Conservation (phyloP, 768 basidiomycete species). For the Psilocybe sp. region DNA sequence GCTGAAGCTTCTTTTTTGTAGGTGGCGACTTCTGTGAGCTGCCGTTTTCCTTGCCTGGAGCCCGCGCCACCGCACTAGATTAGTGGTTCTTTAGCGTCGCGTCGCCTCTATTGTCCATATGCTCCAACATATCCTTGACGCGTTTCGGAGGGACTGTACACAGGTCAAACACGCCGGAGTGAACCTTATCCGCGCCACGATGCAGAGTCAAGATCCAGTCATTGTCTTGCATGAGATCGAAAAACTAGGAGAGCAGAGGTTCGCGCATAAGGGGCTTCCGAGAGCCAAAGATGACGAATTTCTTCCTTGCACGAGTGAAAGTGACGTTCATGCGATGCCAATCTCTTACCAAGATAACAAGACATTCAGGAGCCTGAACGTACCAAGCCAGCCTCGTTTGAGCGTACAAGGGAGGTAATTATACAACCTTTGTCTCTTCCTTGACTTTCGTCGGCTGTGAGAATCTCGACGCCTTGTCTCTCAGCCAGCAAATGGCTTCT, state of each 20-base stretch:
- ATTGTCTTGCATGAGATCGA: slow-evolving; percentile 67
- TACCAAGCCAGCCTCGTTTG: slow-evolving; percentile 76
- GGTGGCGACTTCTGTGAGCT: slow-evolving; percentile 7
- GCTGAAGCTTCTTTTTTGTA: slow-evolving; percentile 32
- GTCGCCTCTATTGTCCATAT: neutral
- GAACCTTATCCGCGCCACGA: slow-evolving; percentile 49
- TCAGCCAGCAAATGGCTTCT: slow-evolving; percentile 57
- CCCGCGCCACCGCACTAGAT: too few species aligned
- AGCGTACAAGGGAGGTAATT: slow-evolving; percentile 88
- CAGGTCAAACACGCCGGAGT: slow-evolving; percentile 25
- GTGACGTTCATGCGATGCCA: slow-evolving; percentile 97
- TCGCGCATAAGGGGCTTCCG: slow-evolving; percentile 66
- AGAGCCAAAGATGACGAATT: slow-evolving; percentile 90
- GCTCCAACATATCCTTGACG: neutral
- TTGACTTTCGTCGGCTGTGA: slow-evolving; percentile 93
- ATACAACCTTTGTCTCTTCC: slow-evolving; percentile 96
- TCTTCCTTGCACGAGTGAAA: slow-evolving; percentile 88
- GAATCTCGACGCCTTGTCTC: slow-evolving; percentile 66
- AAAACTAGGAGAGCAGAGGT: slow-evolving; percentile 69
- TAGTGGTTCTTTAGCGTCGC: neutral
- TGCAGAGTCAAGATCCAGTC: slow-evolving; percentile 71
- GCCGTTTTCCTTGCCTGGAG: slow-evolving; percentile 7
- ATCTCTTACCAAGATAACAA: slow-evolving; percentile 65
- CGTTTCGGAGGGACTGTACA: slow-evolving; percentile 13
- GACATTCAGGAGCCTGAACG: slow-evolving; percentile 18